These are phyloP conservation scores for Azolla pinnata DNA, from an alignment of 75 land plant species.

Conservation along the genomic window DNA sequence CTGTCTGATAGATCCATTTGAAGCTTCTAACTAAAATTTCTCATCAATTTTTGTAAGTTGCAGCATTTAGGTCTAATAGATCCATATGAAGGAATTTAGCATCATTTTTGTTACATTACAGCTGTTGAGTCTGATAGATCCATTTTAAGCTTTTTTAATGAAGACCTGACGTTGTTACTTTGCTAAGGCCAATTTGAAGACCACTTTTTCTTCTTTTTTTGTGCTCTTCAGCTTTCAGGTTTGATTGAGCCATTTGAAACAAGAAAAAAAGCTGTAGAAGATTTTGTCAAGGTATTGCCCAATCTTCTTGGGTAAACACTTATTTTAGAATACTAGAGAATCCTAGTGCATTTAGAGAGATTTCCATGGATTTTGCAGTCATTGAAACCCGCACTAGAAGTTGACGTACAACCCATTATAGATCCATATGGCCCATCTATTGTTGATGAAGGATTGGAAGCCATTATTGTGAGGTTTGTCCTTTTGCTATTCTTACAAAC, in stretches of 20 bases:
- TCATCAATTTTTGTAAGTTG: too few species aligned
- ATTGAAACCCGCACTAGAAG: slow-evolving; percentile 55
- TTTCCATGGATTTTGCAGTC: slow-evolving; percentile 41
- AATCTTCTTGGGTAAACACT: neutral
- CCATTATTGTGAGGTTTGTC: slow-evolving; percentile 75
- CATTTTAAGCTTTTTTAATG: too few species aligned
- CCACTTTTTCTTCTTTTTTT: too few species aligned
- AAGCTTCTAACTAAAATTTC: too few species aligned
- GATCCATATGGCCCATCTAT: slow-evolving; percentile 95
- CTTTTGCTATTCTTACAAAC: neutral
- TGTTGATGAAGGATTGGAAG: slow-evolving; percentile 61
- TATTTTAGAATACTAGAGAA: neutral
- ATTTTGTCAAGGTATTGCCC: slow-evolving; percentile 57
- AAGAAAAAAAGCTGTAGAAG: slow-evolving; percentile 57
- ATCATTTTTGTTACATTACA: too few species aligned
- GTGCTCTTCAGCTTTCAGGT: slow-evolving; percentile 42
- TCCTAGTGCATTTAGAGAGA: neutral
- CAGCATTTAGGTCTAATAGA: too few species aligned
- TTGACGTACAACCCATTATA: slow-evolving; percentile 59
- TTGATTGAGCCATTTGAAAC: slow-evolving; percentile 68
- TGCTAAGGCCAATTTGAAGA: too few species aligned
- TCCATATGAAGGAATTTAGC: too few species aligned
- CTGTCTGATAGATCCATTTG: too few species aligned
- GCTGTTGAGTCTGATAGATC: too few species aligned
- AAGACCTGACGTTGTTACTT: too few species aligned